phyloP scores from a whole-genome alignment of 2,329 filamentous ascomycete genomes.

The Aschersonia sp. region DNA sequence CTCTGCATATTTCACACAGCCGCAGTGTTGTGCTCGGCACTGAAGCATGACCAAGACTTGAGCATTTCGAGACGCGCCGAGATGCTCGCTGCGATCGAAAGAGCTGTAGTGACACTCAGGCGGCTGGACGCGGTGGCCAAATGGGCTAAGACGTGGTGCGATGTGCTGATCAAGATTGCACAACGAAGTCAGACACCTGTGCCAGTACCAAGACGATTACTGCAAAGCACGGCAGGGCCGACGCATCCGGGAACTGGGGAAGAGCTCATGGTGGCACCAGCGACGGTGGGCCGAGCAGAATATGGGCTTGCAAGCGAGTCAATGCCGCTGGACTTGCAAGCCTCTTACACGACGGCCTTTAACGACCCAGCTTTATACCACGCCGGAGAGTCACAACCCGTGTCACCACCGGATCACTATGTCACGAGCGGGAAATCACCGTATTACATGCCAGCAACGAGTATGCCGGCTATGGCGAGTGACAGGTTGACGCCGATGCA shows the following conservation, averaged over 20 bases:
- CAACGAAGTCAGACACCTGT: conserved; percentile 7
- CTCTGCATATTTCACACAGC: conserved; percentile 37
- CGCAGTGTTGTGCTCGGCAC: conserved; percentile 32
- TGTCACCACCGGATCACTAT: neutral
- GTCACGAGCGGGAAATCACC: neutral
- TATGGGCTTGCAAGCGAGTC: conserved; percentile 1
- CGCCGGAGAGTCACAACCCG: neutral
- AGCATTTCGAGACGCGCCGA: conserved; percentile 24
- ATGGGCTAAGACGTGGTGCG: conserved; percentile 16
- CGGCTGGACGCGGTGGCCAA: conserved; percentile 14
- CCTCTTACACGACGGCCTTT: conserved; percentile 4
- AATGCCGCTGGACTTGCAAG: neutral
- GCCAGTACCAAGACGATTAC: conserved; percentile 1
- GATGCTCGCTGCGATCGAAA: conserved; percentile 22
- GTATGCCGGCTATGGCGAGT: neutral
- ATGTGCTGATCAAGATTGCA: conserved; percentile 15
- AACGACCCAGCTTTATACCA: neutral
- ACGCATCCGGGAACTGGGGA: neutral
- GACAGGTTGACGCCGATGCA: no score
- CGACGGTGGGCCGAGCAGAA: conserved; percentile 1
- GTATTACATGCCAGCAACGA: neutral
- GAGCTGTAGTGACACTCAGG: conserved; percentile 19
- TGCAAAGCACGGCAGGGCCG: conserved; percentile 2
- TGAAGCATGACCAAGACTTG: conserved; percentile 31
- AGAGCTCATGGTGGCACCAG: conserved; percentile 5